Evolutionary conservation across 148 eudicot genomes (phyloP).

Genomic region (Rhododendron ovatum): DNA sequence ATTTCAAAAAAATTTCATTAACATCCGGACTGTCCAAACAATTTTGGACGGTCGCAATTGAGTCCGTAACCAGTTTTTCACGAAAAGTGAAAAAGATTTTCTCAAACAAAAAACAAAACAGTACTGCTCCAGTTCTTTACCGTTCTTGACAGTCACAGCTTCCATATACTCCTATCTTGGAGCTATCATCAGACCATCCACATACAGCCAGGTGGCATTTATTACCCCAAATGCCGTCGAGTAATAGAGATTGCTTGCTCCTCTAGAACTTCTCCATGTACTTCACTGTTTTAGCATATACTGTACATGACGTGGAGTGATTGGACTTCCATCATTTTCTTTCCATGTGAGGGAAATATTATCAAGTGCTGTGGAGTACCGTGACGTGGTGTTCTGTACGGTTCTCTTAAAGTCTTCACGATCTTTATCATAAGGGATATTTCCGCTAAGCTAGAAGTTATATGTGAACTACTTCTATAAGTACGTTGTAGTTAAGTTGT

Average conservation of each 20-base stretch:
- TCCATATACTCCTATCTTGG: neutral
- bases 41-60: too few species aligned
- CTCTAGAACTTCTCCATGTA: neutral
- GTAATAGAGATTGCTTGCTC: neutral
- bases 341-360: neutral
- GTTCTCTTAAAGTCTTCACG: too few species aligned
- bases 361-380: neutral
- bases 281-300: neutral
- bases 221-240: neutral
- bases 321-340: neutral
- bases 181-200: neutral
- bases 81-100: too few species aligned
- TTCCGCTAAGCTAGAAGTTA: too few species aligned
- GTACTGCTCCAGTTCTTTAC: neutral
- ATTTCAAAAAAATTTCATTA: too few species aligned
- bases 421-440: too few species aligned
- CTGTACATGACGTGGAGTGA: neutral
- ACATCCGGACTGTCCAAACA: too few species aligned
- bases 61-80: too few species aligned
- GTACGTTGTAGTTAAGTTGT: too few species aligned
- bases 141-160: neutral
- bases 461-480: too few species aligned
- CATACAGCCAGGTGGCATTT: neutral
- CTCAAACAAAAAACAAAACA: too few species aligned
- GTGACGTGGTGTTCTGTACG: neutral